A percentile compares a stretch with the other conserved stretches of the same genome.
phyloP scores from a whole-genome alignment of 2,329 filamentous ascomycete species.

The Botrytis hyacinthi region DNA sequence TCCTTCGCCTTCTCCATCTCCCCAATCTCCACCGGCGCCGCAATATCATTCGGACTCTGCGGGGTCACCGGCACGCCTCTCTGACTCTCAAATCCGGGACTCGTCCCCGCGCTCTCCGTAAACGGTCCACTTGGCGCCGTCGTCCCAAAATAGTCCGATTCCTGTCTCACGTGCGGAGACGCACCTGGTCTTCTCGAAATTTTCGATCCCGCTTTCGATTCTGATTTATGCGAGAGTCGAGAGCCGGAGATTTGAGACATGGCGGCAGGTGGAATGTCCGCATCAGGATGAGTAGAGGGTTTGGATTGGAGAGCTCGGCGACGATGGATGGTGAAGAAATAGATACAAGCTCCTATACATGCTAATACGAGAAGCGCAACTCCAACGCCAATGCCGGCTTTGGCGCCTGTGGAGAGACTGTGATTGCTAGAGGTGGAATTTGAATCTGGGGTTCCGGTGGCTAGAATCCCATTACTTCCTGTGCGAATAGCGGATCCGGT shows the following conservation, averaged over 20 bases:
- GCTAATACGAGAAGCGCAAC: slow-evolving; percentile 46
- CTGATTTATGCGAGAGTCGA: not conserved
- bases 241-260: slow-evolving; percentile 28
- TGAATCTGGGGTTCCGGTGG: not conserved
- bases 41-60: slow-evolving; percentile 50
- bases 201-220: slow-evolving; percentile 2
- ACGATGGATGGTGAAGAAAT: slow-evolving; percentile 49
- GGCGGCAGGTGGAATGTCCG: slow-evolving; percentile 13
- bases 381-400: slow-evolving; percentile 57
- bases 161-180: slow-evolving; percentile 7
- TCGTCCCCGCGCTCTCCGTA: slow-evolving; percentile 33
- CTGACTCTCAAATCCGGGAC: slow-evolving; percentile 30
- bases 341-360: slow-evolving; percentile 46
- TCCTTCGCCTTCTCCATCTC: not conserved
- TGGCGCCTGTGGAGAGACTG: slow-evolving; percentile 49
- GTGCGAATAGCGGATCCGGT: slow-evolving; percentile 36
- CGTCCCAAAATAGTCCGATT: slow-evolving; percentile 34
- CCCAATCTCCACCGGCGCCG: slow-evolving; percentile 55
- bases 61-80: slow-evolving; percentile 46
- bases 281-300: slow-evolving; percentile 16
- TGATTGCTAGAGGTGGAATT: not conserved
- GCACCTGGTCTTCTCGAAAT: slow-evolving; percentile 4
- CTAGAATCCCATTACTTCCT: slow-evolving; percentile 19
- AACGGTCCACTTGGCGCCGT: slow-evolving; percentile 48
- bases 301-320: slow-evolving; percentile 25